Conservation (phyloP, 768 basidiomycete genomes). For the Tricholomella constricta region DNA sequence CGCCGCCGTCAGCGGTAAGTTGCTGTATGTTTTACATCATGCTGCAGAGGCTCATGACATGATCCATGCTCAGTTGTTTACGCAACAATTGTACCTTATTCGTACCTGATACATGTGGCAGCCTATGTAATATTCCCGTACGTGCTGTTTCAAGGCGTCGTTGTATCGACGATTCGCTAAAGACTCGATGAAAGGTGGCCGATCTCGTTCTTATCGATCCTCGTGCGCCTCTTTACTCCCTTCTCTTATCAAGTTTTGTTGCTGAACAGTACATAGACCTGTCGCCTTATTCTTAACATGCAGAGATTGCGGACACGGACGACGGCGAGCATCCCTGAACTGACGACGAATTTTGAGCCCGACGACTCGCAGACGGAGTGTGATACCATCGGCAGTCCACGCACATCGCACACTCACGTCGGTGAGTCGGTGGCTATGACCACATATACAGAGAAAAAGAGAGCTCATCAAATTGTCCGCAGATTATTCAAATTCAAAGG, state of each 20-base stretch:
- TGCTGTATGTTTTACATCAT: neutral
- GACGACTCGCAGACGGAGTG: neutral
- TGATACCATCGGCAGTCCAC: too few species aligned
- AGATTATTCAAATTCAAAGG: too few species aligned
- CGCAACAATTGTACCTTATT: neutral
- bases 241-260: neutral
- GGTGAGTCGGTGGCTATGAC: too few species aligned
- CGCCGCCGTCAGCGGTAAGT: conserved; percentile 7
- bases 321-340: neutral
- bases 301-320: neutral
- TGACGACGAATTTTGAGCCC: conserved; percentile 1
- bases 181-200: conserved; percentile 7
- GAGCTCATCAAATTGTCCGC: too few species aligned
- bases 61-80: neutral
- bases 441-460: too few species aligned
- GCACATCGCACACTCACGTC: too few species aligned
- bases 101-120: neutral
- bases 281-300: conserved; percentile 17
- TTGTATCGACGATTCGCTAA: too few species aligned
- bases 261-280: conserved; percentile 1
- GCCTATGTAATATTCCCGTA: conserved; percentile 2
- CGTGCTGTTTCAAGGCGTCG: neutral
- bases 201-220: conserved; percentile 3
- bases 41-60: too few species aligned
- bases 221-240: neutral